These are phyloP conservation scores for Neurospora sp. DNA, from an alignment of 495 filamentous ascomycete species.

Conservation along the genomic window DNA sequence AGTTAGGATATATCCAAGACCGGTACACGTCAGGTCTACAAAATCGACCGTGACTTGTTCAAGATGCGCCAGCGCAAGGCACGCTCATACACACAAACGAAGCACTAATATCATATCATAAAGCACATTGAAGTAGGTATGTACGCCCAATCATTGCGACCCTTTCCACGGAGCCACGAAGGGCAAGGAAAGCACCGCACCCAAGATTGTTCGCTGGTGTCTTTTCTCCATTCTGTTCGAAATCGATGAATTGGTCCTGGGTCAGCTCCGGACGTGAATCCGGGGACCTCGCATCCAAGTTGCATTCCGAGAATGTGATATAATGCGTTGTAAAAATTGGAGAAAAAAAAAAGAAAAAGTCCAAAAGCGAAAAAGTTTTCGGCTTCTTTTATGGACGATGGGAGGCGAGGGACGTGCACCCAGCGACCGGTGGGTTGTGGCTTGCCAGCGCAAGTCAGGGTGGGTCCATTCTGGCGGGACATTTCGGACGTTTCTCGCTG, in stretches of 20 bases:
- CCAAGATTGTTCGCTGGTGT: slow-evolving; percentile 43
- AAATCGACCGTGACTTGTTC: too few species aligned
- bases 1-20: not conserved
- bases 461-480: not conserved
- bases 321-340: slow-evolving; percentile 45
- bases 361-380: slow-evolving; percentile 16
- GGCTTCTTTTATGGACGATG: not conserved
- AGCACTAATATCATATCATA: not conserved
- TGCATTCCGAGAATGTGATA: slow-evolving; percentile 37
- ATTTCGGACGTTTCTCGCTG: not conserved
- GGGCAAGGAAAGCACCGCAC: slow-evolving; percentile 40
- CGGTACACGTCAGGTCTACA: not conserved
- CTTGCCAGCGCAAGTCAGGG: not conserved
- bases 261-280: slow-evolving; percentile 12
- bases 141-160: slow-evolving; percentile 49
- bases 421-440: not conserved
- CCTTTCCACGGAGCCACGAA: slow-evolving; percentile 32
- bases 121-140: slow-evolving; percentile 19
- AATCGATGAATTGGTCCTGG: slow-evolving; percentile 38
- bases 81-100: not conserved
- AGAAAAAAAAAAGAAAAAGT: slow-evolving; percentile 25
- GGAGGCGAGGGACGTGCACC: not conserved
- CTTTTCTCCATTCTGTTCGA: slow-evolving; percentile 45
- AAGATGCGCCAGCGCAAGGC: too few species aligned
- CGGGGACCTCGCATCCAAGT: slow-evolving; percentile 34